Evolutionary conservation across 2,329 filamentous ascomycete genomes (phyloP).

Genomic region (Endothia cerciana): DNA sequence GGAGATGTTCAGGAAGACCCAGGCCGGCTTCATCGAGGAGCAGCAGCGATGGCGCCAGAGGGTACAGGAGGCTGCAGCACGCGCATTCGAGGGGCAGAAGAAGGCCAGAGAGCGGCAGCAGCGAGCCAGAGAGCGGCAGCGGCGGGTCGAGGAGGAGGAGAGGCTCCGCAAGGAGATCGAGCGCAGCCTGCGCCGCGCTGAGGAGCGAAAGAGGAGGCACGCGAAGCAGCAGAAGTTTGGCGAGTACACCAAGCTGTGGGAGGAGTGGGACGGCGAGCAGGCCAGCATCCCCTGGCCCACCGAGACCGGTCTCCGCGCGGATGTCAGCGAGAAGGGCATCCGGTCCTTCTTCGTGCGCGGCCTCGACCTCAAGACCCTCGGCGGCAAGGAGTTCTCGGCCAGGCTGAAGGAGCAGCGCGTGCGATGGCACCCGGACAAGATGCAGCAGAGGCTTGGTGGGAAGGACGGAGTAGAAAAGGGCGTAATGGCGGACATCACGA

Average conservation of each 20-base stretch:
- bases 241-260: constrained; percentile 69
- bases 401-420: constrained; percentile 82
- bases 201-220: constrained; percentile 61
- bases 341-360: constrained; percentile 68
- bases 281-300: constrained; percentile 73
- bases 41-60: constrained; percentile 56
- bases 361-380: constrained; percentile 47
- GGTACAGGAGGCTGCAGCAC: constrained; percentile 40
- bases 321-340: constrained; percentile 64
- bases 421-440: constrained; percentile 97
- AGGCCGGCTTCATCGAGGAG: constrained; percentile 82
- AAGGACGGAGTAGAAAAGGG: constrained; percentile 71
- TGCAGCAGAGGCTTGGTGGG: constrained; percentile 83
- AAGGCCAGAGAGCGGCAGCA: constrained; percentile 42
- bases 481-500: constrained; percentile 79
- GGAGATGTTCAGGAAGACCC: constrained; percentile 95
- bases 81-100: constrained; percentile 67
- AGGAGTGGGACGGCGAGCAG: constrained; percentile 49
- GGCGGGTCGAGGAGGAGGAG: constrained; percentile 40
- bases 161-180: constrained; percentile 68
- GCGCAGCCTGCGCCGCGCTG: constrained; percentile 67
- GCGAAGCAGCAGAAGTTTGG: constrained; percentile 65
- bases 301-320: constrained; percentile 58
- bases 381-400: constrained; percentile 50
- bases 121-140: constrained; percentile 41